A percentile compares a stretch with the other conserved stretches of the same genome.
Evolutionary conservation across 164 flowering plant genomes (phyloP).

Genomic region (Cinnamomum chago): DNA sequence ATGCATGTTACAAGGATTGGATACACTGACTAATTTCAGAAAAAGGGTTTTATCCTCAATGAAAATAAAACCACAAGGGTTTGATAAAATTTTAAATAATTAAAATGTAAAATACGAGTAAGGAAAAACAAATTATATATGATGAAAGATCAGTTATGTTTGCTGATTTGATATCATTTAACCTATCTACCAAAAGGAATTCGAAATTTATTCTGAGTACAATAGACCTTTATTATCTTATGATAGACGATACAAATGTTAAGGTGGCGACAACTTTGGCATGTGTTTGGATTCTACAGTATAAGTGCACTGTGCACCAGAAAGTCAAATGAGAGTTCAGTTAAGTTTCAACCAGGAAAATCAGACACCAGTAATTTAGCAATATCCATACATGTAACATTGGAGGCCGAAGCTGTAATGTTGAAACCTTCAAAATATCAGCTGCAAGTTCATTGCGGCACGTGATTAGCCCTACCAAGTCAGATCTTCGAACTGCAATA

Average conservation of each 20-base stretch:
- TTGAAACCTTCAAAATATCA: slow-evolving; percentile 72
- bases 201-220: background rate
- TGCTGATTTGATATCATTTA: background rate
- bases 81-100: background rate
- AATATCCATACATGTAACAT: slow-evolving; percentile 58
- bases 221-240: slow-evolving; percentile 49
- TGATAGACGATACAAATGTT: slow-evolving; percentile 75
- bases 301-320: slow-evolving; percentile 10
- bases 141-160: background rate
- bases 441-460: slow-evolving; percentile 96
- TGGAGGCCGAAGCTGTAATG: slow-evolving; percentile 72
- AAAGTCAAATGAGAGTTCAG: slow-evolving; percentile 12
- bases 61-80: background rate
- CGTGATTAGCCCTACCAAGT: slow-evolving; percentile 85
- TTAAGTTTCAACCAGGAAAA: slow-evolving; percentile 6
- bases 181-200: background rate
- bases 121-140: background rate
- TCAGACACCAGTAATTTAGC: background rate
- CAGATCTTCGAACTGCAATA: slow-evolving; percentile 65
- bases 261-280: slow-evolving; percentile 87
- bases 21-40: too few species aligned
- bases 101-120: background rate
- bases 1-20: too few species aligned
- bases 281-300: slow-evolving; percentile 59
- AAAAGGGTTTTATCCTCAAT: background rate